A percentile compares a stretch with the other conserved stretches of the same genome.
These are phyloP conservation scores for Paraphysoderma sedebokerense DNA, from an alignment of 371 early-diverging fungal genomes.

Conservation along the genomic window DNA sequence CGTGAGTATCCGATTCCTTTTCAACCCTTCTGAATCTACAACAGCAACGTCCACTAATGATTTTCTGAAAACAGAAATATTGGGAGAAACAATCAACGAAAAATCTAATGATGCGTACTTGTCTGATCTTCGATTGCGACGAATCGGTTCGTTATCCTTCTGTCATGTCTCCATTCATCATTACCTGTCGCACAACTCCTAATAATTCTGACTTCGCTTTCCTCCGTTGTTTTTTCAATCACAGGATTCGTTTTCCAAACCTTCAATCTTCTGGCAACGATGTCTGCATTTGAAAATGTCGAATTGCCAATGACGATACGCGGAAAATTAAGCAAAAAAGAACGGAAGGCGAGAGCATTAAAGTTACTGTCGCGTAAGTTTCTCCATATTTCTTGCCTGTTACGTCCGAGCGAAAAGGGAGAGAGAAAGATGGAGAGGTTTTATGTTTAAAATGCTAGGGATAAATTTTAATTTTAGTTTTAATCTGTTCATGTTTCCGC, in stretches of 20 bases:
- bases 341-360: conserved; percentile 6
- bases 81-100: conserved; percentile 7
- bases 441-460: too few relatives aligned
- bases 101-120: conserved; percentile 6
- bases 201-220: not conserved
- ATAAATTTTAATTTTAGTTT: too few relatives aligned
- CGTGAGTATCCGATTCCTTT: not conserved
- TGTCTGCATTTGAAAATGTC: conserved; percentile 15
- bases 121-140: conserved; percentile 10
- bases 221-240: not conserved
- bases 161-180: too few relatives aligned
- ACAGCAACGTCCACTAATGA: not conserved
- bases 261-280: conserved; percentile 12
- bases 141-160: conserved; percentile 5
- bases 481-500: too few relatives aligned
- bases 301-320: conserved; percentile 15
- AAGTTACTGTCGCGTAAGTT: conserved; percentile 5
- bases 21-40: not conserved
- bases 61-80: conserved; percentile 4
- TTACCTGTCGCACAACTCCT: not conserved
- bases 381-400: not conserved
- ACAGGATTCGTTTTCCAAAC: conserved; percentile 14
- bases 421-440: too few relatives aligned
- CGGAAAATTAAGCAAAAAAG: conserved; percentile 5
- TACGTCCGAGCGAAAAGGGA: too few relatives aligned